These are phyloP conservation scores for Fusarium robinianum DNA, from an alignment of 2,329 filamentous ascomycete species.

Conservation along the genomic window DNA sequence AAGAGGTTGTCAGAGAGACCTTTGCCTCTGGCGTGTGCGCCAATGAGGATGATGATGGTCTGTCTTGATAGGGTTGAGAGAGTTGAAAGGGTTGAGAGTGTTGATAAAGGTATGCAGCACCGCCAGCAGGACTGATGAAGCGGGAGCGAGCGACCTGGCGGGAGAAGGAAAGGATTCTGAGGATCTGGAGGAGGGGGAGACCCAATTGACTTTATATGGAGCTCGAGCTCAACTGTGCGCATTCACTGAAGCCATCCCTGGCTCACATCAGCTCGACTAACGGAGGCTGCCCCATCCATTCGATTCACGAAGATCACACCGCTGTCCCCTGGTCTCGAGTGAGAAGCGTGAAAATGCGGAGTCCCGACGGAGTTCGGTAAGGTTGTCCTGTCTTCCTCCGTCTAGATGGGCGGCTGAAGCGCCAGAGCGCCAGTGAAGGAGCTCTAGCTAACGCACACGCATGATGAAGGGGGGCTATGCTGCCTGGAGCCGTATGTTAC, in stretches of 20 bases:
- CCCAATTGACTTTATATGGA: constrained; percentile 28
- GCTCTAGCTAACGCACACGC: no score
- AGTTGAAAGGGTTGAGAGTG: not conserved
- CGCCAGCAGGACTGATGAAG: no score
- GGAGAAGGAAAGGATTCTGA: not conserved
- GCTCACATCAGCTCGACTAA: constrained; percentile 4
- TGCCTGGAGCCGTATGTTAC: constrained; percentile 37
- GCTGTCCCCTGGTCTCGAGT: constrained; percentile 2
- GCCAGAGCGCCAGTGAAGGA: constrained; percentile 6
- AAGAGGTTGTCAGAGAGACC: not conserved
- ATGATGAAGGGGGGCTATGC: constrained; percentile 24
- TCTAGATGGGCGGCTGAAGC: constrained; percentile 1
- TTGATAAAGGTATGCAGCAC: no score
- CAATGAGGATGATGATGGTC: not conserved
- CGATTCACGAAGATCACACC: constrained; percentile 1
- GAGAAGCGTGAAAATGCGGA: no score
- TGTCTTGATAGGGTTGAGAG: no score
- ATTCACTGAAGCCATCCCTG: constrained; percentile 22
- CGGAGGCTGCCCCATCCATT: constrained; percentile 9
- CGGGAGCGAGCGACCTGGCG: not conserved
- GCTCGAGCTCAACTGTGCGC: not conserved
- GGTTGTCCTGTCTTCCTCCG: not conserved
- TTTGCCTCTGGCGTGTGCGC: not conserved
- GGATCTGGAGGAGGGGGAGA: constrained; percentile 3
- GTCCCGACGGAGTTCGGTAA: no score